Percentiles rank a stretch among this genome's conserved stretches.
phyloP scores from a whole-genome alignment of 495 filamentous ascomycete species.

The Lophiotrema nucula region DNA sequence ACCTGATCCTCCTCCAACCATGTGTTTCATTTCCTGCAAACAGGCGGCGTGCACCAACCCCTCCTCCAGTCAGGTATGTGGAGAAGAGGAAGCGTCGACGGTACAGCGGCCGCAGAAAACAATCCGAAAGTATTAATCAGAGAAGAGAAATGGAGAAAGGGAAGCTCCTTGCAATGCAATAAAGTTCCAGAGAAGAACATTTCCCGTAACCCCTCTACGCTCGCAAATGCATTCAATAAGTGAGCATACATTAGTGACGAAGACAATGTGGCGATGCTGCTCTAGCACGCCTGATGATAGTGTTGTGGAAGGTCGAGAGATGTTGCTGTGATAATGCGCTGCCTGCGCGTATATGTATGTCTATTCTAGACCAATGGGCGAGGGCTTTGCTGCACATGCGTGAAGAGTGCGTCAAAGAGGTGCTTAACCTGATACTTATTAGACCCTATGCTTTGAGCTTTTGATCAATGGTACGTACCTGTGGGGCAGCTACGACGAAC shows the following conservation, averaged over 20 bases:
- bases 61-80: neutral
- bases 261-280: conserved; percentile 1
- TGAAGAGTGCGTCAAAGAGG: conserved; percentile 33
- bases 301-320: neutral
- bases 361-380: conserved; percentile 21
- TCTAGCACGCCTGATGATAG: neutral
- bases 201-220: conserved; percentile 25
- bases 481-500: conserved; percentile 83
- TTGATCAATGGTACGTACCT: conserved; percentile 53
- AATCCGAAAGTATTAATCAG: conserved; percentile 17
- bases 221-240: conserved; percentile 33
- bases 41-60: neutral
- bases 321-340: neutral
- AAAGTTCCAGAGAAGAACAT: conserved; percentile 17
- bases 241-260: conserved; percentile 25
- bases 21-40: neutral
- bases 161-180: conserved; percentile 18
- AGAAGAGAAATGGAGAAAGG: conserved; percentile 1
- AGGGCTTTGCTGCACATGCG: conserved; percentile 32
- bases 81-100: too few species aligned
- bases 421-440: conserved; percentile 22
- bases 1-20: neutral
- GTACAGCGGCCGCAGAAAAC: too few species aligned
- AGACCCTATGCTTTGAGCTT: neutral
- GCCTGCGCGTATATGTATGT: neutral